Percentiles rank a stretch among this genome's conserved stretches.
phyloP scores from a whole-genome alignment of 2,329 filamentous ascomycete genomes.

The Trichoderma semiorbis region DNA sequence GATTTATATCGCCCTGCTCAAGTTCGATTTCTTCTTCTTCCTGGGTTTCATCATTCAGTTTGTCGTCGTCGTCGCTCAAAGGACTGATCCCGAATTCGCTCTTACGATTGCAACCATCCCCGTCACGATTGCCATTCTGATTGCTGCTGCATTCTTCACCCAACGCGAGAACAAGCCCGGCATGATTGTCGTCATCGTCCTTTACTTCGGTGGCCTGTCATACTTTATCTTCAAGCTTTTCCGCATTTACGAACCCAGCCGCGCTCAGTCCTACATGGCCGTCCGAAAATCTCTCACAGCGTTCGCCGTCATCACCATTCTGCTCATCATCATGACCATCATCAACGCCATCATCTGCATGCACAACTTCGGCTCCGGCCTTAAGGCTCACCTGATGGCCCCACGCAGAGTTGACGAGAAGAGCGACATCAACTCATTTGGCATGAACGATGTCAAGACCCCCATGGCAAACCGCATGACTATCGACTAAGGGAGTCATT shows the following conservation, averaged over 20 bases:
- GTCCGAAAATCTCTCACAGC: slow-evolving; percentile 84
- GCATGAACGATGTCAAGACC: slow-evolving; percentile 55
- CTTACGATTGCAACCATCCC: slow-evolving; percentile 88
- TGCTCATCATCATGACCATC: slow-evolving; percentile 86
- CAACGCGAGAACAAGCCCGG: slow-evolving; percentile 76
- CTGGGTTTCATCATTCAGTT: slow-evolving; percentile 98
- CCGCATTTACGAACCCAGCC: slow-evolving; percentile 77
- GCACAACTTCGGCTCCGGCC: slow-evolving; percentile 81
- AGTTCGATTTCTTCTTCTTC: slow-evolving; percentile 99
- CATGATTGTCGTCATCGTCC: slow-evolving; percentile 73
- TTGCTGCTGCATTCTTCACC: slow-evolving; percentile 81
- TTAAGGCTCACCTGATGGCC: slow-evolving; percentile 79
- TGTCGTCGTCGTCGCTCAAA: slow-evolving; percentile 78
- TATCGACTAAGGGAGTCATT: slow-evolving; percentile 47
- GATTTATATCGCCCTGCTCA: slow-evolving; percentile 96
- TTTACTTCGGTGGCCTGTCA: slow-evolving; percentile 83
- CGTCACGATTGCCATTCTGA: slow-evolving; percentile 82
- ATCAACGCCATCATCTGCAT: slow-evolving; percentile 82
- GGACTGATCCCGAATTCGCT: slow-evolving; percentile 70
- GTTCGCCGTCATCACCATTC: slow-evolving; percentile 89
- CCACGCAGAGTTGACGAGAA: slow-evolving; percentile 49
- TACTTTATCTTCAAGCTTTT: slow-evolving; percentile 99
- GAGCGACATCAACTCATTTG: slow-evolving; percentile 54
- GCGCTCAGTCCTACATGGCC: slow-evolving; percentile 63
- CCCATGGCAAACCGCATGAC: slow-evolving; percentile 56